Conservation (phyloP, 257 asterid genomes). For the Petrea volubilis region DNA sequence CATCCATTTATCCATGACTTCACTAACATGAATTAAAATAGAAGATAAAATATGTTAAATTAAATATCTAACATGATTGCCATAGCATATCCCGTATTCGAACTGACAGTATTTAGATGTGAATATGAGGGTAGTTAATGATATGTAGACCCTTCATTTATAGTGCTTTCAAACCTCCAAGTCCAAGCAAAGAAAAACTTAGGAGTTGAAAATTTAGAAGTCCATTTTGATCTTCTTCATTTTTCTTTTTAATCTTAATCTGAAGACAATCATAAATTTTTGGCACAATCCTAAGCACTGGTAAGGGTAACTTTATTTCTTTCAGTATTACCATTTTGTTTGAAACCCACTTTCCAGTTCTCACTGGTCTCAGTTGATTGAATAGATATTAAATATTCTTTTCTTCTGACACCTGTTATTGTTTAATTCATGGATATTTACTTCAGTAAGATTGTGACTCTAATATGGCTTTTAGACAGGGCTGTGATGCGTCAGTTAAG, state of each 20-base stretch:
- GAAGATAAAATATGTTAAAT: too few relatives aligned
- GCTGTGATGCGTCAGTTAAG: slow-evolving; percentile 80
- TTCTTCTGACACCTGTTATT: not conserved
- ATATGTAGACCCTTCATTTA: not conserved
- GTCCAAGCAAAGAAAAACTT: not conserved
- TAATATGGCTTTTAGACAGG: slow-evolving; percentile 67
- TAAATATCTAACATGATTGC: too few relatives aligned
- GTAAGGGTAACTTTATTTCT: not conserved
- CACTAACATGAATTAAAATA: too few relatives aligned
- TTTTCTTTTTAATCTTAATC: too few relatives aligned
- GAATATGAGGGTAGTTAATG: not conserved
- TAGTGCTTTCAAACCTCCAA: not conserved
- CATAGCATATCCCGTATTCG: not conserved
- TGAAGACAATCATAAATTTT: not conserved
- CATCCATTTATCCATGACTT: too few relatives aligned
- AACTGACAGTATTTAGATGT: not conserved
- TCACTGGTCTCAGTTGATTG: not conserved
- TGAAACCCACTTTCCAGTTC: not conserved
- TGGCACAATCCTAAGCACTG: not conserved
- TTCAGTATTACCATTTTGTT: not conserved
- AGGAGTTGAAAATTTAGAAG: not conserved
- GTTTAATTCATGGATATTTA: slow-evolving; percentile 18
- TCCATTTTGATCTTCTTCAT: not conserved
- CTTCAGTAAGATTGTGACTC: slow-evolving; percentile 35
- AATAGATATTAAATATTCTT: not conserved